A percentile compares a stretch with the other conserved stretches of the same genome.
Evolutionary conservation across 2,329 filamentous ascomycete species (phyloP).

Genomic region (Amauroascus verrucosus): DNA sequence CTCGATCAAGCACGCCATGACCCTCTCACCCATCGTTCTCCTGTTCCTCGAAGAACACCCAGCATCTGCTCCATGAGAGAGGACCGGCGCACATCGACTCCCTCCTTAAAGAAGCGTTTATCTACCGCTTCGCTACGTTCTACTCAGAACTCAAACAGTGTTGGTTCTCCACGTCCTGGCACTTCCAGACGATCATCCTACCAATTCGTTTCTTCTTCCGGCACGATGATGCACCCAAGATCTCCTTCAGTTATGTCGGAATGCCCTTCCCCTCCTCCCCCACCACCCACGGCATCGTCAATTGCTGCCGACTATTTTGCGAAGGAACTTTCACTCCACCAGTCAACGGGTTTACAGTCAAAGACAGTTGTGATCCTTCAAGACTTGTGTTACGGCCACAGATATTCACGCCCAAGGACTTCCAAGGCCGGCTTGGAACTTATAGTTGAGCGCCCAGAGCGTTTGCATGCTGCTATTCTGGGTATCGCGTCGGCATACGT

Average conservation of each 20-base stretch:
- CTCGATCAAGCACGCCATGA: constrained; percentile 7
- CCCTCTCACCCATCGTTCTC: constrained; percentile 9
- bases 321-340: constrained; percentile 57
- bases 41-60: constrained; percentile 24
- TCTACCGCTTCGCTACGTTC: constrained; percentile 33
- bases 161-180: constrained; percentile 24
- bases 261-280: constrained; percentile 17
- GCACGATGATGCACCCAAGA: constrained; percentile 24
- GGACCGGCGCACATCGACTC: constrained; percentile 27
- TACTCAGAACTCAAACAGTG: neutral
- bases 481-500: constrained; percentile 84
- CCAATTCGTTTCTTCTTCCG: constrained; percentile 21
- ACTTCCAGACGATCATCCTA: constrained; percentile 29
- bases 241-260: constrained; percentile 15
- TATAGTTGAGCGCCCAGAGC: constrained; percentile 88
- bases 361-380: constrained; percentile 77
- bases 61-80: constrained; percentile 31
- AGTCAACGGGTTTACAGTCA: constrained; percentile 34
- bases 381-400: constrained; percentile 90
- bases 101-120: constrained; percentile 31
- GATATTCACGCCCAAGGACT: constrained; percentile 73
- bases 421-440: constrained; percentile 59
- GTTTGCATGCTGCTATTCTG: constrained; percentile 71
- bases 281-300: constrained; percentile 39
- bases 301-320: constrained; percentile 60